Evolutionary conservation across 1,284 basidiomycete genomes (phyloP).

Genomic region (Mycosarcoma maydis): DNA sequence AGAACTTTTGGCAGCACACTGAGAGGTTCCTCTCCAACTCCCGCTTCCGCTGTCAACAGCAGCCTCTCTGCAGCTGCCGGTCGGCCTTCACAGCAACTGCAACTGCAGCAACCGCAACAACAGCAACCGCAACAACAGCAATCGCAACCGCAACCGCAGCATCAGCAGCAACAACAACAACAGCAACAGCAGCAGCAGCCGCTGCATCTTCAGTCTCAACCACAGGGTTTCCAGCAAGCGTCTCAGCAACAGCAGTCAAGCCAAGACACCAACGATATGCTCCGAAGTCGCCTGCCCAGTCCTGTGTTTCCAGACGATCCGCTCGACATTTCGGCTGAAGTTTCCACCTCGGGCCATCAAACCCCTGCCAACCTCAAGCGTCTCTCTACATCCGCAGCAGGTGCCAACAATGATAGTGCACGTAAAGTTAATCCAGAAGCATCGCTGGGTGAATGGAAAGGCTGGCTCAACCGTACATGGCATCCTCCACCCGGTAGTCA

Average conservation of each 20-base stretch:
- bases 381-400: conserved; percentile 27
- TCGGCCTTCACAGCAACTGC: conserved; percentile 16
- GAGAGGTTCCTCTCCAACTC: conserved; percentile 23
- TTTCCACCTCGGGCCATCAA: conserved; percentile 21
- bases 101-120: not conserved
- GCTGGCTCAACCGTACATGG: conserved; percentile 45
- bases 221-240: conserved; percentile 13
- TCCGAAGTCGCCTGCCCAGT: conserved; percentile 40
- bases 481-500: conserved; percentile 32
- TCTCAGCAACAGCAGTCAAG: conserved; percentile 18
- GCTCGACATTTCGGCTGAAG: conserved; percentile 29
- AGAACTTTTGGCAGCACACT: conserved; percentile 40
- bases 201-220: conserved; percentile 18
- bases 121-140: conserved; percentile 15
- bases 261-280: conserved; percentile 25
- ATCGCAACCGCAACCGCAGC: not conserved
- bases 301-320: conserved; percentile 47
- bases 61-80: conserved; percentile 24
- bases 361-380: conserved; percentile 29
- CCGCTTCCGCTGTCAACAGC: conserved; percentile 19
- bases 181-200: conserved; percentile 16
- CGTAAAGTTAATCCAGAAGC: conserved; percentile 29
- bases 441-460: conserved; percentile 45
- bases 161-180: conserved; percentile 13
- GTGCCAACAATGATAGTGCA: conserved; percentile 14